phyloP scores from a whole-genome alignment of 2,329 filamentous ascomycete species.

The Ceratocystis alfenasii region DNA sequence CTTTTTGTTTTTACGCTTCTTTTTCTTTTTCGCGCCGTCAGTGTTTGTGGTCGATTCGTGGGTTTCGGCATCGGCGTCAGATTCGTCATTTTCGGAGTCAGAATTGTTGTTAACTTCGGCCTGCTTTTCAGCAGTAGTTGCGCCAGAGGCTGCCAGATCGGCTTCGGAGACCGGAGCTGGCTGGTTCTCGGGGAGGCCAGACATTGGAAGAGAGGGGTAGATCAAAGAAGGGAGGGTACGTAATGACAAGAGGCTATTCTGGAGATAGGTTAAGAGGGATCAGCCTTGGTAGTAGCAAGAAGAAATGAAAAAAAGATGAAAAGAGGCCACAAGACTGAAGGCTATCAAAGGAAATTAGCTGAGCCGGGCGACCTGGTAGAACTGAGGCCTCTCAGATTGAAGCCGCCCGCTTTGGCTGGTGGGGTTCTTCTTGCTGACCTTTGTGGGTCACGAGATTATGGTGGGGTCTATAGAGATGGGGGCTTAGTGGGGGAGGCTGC shows the following conservation, averaged over 20 bases:
- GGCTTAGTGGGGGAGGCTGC: not conserved
- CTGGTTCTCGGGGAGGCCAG: slow-evolving; percentile 19
- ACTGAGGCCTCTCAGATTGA: not conserved
- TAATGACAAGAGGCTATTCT: not conserved
- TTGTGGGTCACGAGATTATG: slow-evolving; percentile 3
- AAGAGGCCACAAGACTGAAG: not conserved
- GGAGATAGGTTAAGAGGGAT: not conserved
- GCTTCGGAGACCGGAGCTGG: slow-evolving; percentile 28
- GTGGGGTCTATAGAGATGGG: not conserved
- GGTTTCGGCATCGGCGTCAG: slow-evolving; percentile 32
- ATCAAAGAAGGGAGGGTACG: not conserved
- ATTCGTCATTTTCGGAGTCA: slow-evolving; percentile 31
- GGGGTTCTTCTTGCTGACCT: slow-evolving; percentile 2
- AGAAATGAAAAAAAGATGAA: not conserved
- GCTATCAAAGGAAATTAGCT: not conserved
- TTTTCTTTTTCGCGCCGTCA: slow-evolving; percentile 26
- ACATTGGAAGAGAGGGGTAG: slow-evolving; percentile 5
- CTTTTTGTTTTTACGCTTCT: slow-evolving; percentile 51
- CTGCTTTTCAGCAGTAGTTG: slow-evolving; percentile 27
- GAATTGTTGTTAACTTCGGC: slow-evolving; percentile 29
- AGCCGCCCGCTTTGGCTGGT: slow-evolving; percentile 1
- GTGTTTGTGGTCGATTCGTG: slow-evolving; percentile 31
- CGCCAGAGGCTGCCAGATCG: slow-evolving; percentile 28
- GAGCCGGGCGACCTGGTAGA: not conserved
- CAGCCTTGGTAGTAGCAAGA: not conserved